Conservation (phyloP, 306 rosid genomes). For the Sicyos baderoa region DNA sequence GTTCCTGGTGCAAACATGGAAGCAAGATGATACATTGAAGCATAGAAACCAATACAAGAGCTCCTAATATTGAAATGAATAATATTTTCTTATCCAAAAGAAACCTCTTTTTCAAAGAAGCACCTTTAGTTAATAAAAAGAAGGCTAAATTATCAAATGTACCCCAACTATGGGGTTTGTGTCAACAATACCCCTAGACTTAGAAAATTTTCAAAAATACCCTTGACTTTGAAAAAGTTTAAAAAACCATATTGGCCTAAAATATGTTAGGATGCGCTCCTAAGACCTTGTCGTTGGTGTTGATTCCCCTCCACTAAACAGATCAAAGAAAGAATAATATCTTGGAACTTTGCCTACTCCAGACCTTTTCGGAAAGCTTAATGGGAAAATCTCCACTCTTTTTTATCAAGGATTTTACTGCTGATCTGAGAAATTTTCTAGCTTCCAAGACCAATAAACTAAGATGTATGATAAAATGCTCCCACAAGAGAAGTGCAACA, state of each 20-base stretch:
- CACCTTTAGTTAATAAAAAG: neutral
- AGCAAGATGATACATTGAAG: slow-evolving; percentile 20
- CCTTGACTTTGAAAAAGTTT: too few species aligned
- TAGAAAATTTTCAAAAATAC: too few species aligned
- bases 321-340: neutral
- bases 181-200: too few species aligned
- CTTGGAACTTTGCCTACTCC: neutral
- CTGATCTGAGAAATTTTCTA: neutral
- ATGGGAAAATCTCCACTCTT: neutral
- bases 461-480: neutral
- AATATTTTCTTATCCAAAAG: neutral
- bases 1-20: slow-evolving; percentile 51
- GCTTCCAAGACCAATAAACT: neutral
- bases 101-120: neutral
- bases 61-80: neutral
- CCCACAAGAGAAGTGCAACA: neutral
- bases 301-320: neutral
- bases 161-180: too few species aligned
- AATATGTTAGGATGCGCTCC: neutral
- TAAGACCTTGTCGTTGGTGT: neutral
- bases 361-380: neutral
- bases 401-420: neutral
- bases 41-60: slow-evolving; percentile 15
- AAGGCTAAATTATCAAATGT: neutral
- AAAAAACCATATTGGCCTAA: too few species aligned